Percentiles rank a stretch among this genome's conserved stretches.
Conservation (phyloP, 1,284 basidiomycete genomes). For the Paramarasmius palmivorus region DNA sequence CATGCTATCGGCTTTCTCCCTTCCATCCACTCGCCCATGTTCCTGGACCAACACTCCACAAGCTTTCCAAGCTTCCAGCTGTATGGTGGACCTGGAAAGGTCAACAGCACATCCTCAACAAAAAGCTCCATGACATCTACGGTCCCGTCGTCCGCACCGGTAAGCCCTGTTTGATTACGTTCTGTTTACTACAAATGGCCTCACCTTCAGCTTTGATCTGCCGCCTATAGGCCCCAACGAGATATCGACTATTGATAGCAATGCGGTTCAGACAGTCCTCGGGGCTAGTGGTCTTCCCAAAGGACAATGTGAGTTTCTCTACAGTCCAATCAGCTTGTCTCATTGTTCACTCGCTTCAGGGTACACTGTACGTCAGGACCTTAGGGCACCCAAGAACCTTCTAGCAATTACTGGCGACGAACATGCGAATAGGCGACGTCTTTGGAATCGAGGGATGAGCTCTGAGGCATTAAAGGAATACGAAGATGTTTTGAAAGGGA, state of each 20-base stretch:
- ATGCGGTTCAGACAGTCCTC: not conserved
- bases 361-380: constrained; percentile 14
- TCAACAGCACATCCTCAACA: not conserved
- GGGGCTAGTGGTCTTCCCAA: constrained; percentile 35
- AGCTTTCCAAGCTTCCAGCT: constrained; percentile 13
- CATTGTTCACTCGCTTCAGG: constrained; percentile 7
- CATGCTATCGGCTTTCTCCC: constrained; percentile 32
- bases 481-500: constrained; percentile 38
- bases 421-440: constrained; percentile 47
- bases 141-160: constrained; percentile 1
- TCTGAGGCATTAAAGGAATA: constrained; percentile 47
- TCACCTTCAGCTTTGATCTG: no score
- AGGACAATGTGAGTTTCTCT: constrained; percentile 36
- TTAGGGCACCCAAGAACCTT: constrained; percentile 11
- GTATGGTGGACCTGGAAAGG: not conserved
- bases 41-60: constrained; percentile 31
- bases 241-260: not conserved
- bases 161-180: not conserved
- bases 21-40: constrained; percentile 33
- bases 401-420: constrained; percentile 25
- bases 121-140: not conserved
- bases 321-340: not conserved
- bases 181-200: no score
- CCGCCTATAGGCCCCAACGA: constrained; percentile 3
- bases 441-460: constrained; percentile 54